Evolutionary conservation across 139 green algal species (phyloP).

Genomic region (Chlamydomonas incerta): DNA sequence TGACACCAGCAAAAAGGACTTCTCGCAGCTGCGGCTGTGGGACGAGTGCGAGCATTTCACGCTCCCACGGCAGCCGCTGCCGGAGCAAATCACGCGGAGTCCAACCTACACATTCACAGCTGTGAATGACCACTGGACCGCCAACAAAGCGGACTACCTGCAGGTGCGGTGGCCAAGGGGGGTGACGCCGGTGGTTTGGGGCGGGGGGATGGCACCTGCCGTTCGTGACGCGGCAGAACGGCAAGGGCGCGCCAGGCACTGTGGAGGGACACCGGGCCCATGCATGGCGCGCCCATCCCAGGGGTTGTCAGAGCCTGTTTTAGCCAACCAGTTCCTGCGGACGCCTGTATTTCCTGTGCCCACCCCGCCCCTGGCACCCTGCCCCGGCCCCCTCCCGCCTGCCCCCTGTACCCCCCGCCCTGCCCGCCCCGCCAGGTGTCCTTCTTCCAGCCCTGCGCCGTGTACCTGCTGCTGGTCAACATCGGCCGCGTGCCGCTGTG

Average conservation of each 20-base stretch:
- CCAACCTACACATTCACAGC: background rate
- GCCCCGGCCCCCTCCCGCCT: background rate
- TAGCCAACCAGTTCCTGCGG: too few relatives aligned
- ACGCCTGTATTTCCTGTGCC: too few relatives aligned
- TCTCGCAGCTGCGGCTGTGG: background rate
- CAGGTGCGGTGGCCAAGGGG: too few relatives aligned
- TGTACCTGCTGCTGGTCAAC: background rate
- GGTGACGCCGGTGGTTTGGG: too few relatives aligned
- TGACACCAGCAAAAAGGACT: background rate
- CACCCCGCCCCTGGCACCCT: background rate
- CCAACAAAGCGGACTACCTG: background rate
- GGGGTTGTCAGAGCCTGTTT: too few relatives aligned
- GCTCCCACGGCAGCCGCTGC: background rate
- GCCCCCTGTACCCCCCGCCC: background rate
- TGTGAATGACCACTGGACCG: background rate
- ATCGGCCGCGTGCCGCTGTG: background rate
- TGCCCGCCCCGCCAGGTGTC: background rate
- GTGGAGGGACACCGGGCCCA: too few relatives aligned
- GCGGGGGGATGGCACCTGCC: too few relatives aligned
- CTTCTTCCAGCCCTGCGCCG: background rate
- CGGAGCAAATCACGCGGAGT: background rate
- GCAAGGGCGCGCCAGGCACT: too few relatives aligned
- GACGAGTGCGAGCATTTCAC: background rate
- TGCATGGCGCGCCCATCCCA: too few relatives aligned
- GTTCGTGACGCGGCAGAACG: too few relatives aligned